Base-by-base conservation (phyloP, 345 rosid species). In the Firmiana major region DNA sequence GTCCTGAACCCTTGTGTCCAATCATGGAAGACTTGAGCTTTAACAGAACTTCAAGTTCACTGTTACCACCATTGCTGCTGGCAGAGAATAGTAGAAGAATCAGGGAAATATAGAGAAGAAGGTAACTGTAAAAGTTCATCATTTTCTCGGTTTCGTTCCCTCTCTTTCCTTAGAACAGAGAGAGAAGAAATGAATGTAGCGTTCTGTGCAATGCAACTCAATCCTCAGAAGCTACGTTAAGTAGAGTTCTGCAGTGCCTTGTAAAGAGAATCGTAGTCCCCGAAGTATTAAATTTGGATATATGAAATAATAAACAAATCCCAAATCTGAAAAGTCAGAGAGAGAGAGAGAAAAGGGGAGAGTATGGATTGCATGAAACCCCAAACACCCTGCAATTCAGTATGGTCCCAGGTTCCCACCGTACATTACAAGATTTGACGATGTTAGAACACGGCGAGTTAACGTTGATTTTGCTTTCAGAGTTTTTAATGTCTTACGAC, bases 11-110 rank as follows among this genome's bases (percentile, higher is more conserved):
- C 1, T 78, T 81, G 0, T 75, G 87, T n/a, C 89, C 94, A 48
- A 63, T 73, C 90, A 95, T 76, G 77, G 92, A 83, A 36, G 92
- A 70, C 82, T 89, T 95, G 77, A 93, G 87, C 84, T 79, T 89
- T 71, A 91, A 78, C 28, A 95, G 92, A 22, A 82, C 84, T 34
- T 89, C 86, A 54, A 87, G 82, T 75, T 93, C 98, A 76, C 75
- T 75, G 85, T 81, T 72, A 2, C 87, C 83, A 2, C 87, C 83
- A 19, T 55, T 42, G 55, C 62, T 79, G 72, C 84, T 84, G 60
- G 78, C 26, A 26, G 80, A 51, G 64, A 72, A 68, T 9, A 82
- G 57, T 31, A 83, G 68, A 19, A 84, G 60, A 45, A 87, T 9
- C 3, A 77, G 59, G 58, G 64, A 31, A 71, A 83, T 8, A 77